phyloP scores from a whole-genome alignment of 1,139 yeast genomes.

The Kodamaea derodonti region DNA sequence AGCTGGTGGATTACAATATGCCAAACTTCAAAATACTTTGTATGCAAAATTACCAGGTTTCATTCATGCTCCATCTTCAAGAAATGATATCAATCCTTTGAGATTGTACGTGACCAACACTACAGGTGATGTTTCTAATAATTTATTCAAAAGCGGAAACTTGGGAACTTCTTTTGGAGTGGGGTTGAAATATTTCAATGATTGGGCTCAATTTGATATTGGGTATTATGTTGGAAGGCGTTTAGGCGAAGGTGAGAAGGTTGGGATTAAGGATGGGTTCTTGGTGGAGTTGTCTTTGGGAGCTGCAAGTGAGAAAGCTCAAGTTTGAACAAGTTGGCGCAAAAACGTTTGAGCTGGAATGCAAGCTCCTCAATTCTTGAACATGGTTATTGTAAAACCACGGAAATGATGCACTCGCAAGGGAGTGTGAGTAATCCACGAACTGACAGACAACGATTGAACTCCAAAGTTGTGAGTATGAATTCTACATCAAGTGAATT shows the following conservation, averaged over 20 bases:
- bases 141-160: slow-evolving; percentile 20
- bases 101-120: slow-evolving; percentile 38
- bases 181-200: slow-evolving; percentile 40
- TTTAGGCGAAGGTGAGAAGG: slow-evolving; percentile 16
- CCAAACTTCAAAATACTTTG: slow-evolving; percentile 31
- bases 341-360: too few species aligned
- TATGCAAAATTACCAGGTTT: slow-evolving; percentile 36
- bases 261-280: slow-evolving; percentile 44
- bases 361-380: too few species aligned
- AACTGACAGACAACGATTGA: too few species aligned
- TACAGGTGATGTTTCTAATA: slow-evolving; percentile 33
- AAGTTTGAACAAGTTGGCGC: too few species aligned
- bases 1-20: slow-evolving; percentile 42
- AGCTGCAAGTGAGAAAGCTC: slow-evolving; percentile 38
- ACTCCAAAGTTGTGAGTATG: too few species aligned
- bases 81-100: slow-evolving; percentile 28
- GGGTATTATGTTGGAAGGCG: slow-evolving; percentile 42
- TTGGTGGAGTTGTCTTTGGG: slow-evolving; percentile 47
- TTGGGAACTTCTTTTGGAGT: slow-evolving; percentile 37
- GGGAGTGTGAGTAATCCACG: too few species aligned
- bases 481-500: too few species aligned
- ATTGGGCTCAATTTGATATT: slow-evolving; percentile 46
- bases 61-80: slow-evolving; percentile 18
- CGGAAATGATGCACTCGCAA: too few species aligned
- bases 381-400: too few species aligned